phyloP scores from a whole-genome alignment of 768 basidiomycete genomes.

The Hericium erinaceus region DNA sequence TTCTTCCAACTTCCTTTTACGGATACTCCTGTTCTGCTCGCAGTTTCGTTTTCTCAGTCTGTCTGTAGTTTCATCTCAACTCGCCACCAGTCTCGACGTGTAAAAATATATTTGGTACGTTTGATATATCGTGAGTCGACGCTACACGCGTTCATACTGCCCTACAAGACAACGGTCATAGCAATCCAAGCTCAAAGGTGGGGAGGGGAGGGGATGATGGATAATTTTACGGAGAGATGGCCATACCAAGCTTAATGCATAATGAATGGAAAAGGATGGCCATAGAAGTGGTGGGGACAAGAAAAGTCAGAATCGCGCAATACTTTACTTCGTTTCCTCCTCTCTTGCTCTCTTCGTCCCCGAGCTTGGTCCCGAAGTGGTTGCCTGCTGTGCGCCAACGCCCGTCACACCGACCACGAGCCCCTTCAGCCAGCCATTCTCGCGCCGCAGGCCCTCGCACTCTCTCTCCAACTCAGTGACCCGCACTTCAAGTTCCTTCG shows the following conservation, averaged over 20 bases:
- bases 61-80: background rate
- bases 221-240: background rate
- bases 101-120: background rate
- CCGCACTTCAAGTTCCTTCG: conserved; percentile 75
- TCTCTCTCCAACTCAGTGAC: conserved; percentile 83
- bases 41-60: too few relatives aligned
- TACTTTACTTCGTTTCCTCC: background rate
- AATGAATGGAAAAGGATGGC: too few relatives aligned
- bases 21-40: too few relatives aligned
- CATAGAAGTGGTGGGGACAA: too few relatives aligned
- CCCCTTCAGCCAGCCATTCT: conserved; percentile 91
- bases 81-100: background rate
- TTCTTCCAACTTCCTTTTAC: too few relatives aligned
- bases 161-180: background rate
- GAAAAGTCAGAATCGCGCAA: background rate
- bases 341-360: background rate
- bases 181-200: background rate
- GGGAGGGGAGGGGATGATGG: background rate
- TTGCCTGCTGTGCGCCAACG: conserved; percentile 32
- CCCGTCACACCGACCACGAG: conserved; percentile 84
- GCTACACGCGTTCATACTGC: background rate
- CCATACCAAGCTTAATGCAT: background rate
- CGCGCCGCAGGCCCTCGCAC: conserved; percentile 78
- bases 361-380: background rate
- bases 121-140: background rate